Evolutionary conservation across 257 asterid species (phyloP).

Genomic region (Solanum bulbocastanum): DNA sequence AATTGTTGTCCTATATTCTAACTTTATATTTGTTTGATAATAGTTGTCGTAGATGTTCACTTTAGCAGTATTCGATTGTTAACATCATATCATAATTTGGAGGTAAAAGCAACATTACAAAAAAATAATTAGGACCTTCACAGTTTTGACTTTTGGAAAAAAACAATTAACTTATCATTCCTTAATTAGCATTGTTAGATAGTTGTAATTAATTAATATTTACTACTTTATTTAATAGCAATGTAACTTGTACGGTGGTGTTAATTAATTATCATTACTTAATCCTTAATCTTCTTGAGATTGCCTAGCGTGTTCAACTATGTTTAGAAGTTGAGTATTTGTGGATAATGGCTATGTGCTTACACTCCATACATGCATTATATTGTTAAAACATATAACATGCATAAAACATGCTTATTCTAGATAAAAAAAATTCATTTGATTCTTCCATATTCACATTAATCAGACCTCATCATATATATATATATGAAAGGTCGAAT

Average conservation of each 20-base stretch:
- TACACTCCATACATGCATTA: not conserved
- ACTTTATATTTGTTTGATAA: not conserved
- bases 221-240: not conserved
- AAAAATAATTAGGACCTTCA: not conserved
- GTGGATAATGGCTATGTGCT: not conserved
- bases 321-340: not conserved
- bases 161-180: not conserved
- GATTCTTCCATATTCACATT: not conserved
- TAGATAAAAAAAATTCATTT: not conserved
- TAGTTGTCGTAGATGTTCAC: not conserved
- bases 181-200: not conserved
- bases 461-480: too few species aligned
- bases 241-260: not conserved
- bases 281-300: not conserved
- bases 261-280: not conserved
- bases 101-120: not conserved
- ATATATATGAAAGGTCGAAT: not conserved
- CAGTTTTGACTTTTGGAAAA: not conserved
- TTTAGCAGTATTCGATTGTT: not conserved
- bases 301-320: not conserved
- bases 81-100: not conserved
- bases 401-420: not conserved
- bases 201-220: not conserved
- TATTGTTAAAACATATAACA: not conserved
- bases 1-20: not conserved